phyloP scores from a whole-genome alignment of 2,329 filamentous ascomycete genomes.

The Ploettnerulaceae sp. region DNA sequence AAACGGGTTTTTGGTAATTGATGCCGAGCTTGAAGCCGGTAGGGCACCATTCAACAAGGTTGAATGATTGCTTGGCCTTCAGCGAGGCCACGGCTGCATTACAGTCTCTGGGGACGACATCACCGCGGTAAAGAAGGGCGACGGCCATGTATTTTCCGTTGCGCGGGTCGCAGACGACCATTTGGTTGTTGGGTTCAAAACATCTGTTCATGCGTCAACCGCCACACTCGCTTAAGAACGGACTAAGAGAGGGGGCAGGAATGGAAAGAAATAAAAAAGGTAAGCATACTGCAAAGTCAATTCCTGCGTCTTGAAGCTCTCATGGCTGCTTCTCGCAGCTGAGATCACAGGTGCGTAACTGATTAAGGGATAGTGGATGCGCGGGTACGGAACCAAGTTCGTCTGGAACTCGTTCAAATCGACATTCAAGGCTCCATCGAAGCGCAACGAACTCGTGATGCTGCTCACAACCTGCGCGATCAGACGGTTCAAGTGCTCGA shows the following conservation, averaged over 20 bases:
- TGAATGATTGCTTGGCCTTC: slow-evolving; percentile 60
- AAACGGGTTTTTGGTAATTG: slow-evolving; percentile 56
- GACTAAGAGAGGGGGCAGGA: slow-evolving; percentile 9
- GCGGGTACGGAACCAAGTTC: slow-evolving; percentile 62
- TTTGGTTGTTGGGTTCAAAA: slow-evolving; percentile 65
- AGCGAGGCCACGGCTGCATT: slow-evolving; percentile 54
- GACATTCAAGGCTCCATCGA: slow-evolving; percentile 63
- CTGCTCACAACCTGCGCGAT: slow-evolving; percentile 65
- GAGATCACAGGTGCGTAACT: slow-evolving; percentile 60
- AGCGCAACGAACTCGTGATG: slow-evolving; percentile 60
- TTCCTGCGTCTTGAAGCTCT: slow-evolving; percentile 62
- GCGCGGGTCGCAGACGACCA: slow-evolving; percentile 63
- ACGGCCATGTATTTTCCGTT: slow-evolving; percentile 68
- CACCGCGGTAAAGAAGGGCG: slow-evolving; percentile 60
- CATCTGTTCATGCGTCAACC: slow-evolving; percentile 36
- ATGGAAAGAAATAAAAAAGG: slow-evolving; percentile 2
- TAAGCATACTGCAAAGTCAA: slow-evolving; percentile 55
- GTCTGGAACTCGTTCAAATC: slow-evolving; percentile 67
- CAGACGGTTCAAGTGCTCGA: slow-evolving; percentile 60
- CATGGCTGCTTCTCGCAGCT: slow-evolving; percentile 55
- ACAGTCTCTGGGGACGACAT: slow-evolving; percentile 59
- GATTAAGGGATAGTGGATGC: slow-evolving; percentile 64
- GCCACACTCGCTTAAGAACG: background rate
- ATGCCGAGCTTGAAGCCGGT: slow-evolving; percentile 67
- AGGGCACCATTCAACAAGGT: slow-evolving; percentile 64